Evolutionary conservation across 2,329 filamentous ascomycete species (phyloP), one percentile per base, ranked within the genome.

Genomic region (Phyllosticta paracitricarpa): DNA sequence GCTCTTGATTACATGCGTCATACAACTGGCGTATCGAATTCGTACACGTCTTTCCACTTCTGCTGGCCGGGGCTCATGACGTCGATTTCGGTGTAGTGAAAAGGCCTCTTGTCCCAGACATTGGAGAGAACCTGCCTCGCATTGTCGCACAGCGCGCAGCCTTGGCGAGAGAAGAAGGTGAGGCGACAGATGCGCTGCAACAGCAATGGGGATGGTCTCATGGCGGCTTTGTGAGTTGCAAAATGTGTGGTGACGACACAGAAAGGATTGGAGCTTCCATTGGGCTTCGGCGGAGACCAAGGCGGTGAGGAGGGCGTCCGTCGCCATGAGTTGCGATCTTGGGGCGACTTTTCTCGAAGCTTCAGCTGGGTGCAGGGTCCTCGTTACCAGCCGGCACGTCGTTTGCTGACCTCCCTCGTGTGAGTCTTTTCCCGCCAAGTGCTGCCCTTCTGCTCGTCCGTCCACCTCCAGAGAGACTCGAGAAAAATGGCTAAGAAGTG

Each of bases 21-120:
- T 77, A 92, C 89, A 69, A 92, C 89, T 0, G 89, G 89, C 7
- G 89, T 89, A 66, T 93, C 89, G 71, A 91, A 89, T 62, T 91
- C 89, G 70, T 93, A 93, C 1, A 91, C 69, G 56, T 86, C 80
- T 68, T 83, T 85, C 89, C 89, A 93, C 25, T 78, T 75, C 64
- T 84, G 81, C 17, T 81, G 80, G 26, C 84, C 82, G 0, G 82
- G 78, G 56, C 82, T 80, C 75, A 89, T 84, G 56, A 92, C 84
- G 69, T 91, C 81, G 63, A 89, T 78, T 72, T 91, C 87, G 7
- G 79, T 77, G 72, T 85, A 91, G 19, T 80, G 80, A 72, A 92
- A 90, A 0, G 85, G 86, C 26, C 86, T 78, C 28, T 76, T 73
- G 62, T 88, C 82, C 82, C 84, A 87, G 8, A 91, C 86, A 9